Conservation (phyloP, 164 flowering plant genomes). For the Dillenia suffruticosa region DNA sequence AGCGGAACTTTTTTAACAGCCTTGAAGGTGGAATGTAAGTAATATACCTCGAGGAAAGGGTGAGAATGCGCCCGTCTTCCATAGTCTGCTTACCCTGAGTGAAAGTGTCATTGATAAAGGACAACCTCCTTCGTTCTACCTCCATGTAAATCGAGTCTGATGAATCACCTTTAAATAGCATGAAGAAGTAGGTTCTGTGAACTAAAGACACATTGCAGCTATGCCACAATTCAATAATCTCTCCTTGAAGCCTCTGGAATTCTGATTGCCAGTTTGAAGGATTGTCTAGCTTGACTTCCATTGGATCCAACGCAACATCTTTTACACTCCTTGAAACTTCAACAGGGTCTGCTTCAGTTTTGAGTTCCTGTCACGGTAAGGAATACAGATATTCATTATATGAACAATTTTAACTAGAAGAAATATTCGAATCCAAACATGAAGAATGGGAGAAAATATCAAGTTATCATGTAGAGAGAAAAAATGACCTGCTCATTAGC, state of each 20-base stretch:
- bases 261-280: slow-evolving; percentile 38
- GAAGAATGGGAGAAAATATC: no score
- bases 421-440: neutral
- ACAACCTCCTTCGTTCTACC: slow-evolving; percentile 79
- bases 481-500: slow-evolving; percentile 49
- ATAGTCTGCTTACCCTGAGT: slow-evolving; percentile 23
- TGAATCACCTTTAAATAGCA: slow-evolving; percentile 85
- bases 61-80: slow-evolving; percentile 24
- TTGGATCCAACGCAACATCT: slow-evolving; percentile 58
- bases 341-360: slow-evolving; percentile 18
- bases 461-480: neutral
- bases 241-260: slow-evolving; percentile 48
- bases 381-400: neutral
- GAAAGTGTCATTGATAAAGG: slow-evolving; percentile 52
- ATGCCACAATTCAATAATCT: slow-evolving; percentile 81
- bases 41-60: slow-evolving; percentile 59
- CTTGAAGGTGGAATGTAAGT: no score
- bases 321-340: slow-evolving; percentile 28
- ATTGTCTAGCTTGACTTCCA: slow-evolving; percentile 31
- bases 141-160: slow-evolving; percentile 79
- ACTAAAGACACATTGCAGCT: slow-evolving; percentile 68
- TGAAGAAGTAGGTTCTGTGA: slow-evolving; percentile 82
- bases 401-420: neutral
- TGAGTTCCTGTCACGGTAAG: slow-evolving; percentile 27
- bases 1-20: no score